Conservation (phyloP, 2,329 filamentous ascomycete species). For the Aureobasidium uvarum region DNA sequence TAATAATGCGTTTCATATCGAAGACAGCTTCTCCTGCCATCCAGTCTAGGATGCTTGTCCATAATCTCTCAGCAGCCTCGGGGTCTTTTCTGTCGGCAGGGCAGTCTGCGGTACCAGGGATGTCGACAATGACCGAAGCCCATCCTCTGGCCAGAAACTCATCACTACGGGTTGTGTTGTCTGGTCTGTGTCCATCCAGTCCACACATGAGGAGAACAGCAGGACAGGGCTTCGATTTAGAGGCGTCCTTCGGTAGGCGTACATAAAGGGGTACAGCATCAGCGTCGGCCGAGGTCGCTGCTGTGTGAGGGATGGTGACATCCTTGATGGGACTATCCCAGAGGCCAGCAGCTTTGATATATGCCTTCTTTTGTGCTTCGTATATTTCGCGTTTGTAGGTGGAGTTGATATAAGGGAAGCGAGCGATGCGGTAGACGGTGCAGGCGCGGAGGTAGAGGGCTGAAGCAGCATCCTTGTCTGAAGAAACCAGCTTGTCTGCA, state of each 20-base stretch:
- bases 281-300: constrained; percentile 37
- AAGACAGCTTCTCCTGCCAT: constrained; percentile 53
- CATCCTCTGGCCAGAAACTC: constrained; percentile 64
- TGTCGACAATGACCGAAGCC: constrained; percentile 58
- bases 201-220: constrained; percentile 60
- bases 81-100: constrained; percentile 63
- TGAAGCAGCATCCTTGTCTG: constrained; percentile 35
- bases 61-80: constrained; percentile 59
- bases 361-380: constrained; percentile 40
- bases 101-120: constrained; percentile 66
- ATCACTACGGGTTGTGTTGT: constrained; percentile 60
- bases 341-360: constrained; percentile 38
- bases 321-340: constrained; percentile 43
- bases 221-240: constrained; percentile 41
- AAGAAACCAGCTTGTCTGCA: constrained; percentile 33
- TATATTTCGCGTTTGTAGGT: constrained; percentile 39
- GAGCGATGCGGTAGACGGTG: constrained; percentile 40
- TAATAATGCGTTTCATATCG: constrained; percentile 57
- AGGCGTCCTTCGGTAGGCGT: constrained; percentile 38
- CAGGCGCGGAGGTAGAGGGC: constrained; percentile 40
- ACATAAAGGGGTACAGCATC: constrained; percentile 43
- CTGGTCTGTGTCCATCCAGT: constrained; percentile 62
- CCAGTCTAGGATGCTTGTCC: constrained; percentile 62
- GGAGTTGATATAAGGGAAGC: constrained; percentile 42
- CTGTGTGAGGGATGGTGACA: constrained; percentile 42